Conservation (phyloP, 805 yeast genomes). For the Ogataea siamensis region DNA sequence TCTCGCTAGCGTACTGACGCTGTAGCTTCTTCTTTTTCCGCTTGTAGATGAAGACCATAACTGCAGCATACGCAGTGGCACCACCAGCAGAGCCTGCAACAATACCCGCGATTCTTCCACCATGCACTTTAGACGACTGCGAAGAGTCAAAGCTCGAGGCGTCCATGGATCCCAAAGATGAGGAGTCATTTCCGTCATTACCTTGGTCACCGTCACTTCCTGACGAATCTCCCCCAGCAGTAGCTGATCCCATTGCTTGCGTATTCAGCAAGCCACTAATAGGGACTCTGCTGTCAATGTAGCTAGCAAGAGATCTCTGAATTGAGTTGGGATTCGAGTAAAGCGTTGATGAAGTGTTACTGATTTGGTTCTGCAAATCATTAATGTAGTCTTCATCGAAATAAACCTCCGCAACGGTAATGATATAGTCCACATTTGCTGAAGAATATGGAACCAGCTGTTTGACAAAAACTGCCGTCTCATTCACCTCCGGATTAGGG, state of each 20-base stretch:
- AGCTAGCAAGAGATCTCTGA: constrained; percentile 53
- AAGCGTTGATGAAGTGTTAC: constrained; percentile 51
- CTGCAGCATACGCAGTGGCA: constrained; percentile 59
- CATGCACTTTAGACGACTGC: constrained; percentile 17
- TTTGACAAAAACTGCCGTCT: constrained; percentile 51
- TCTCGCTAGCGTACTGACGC: constrained; percentile 14
- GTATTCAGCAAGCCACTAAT: constrained; percentile 41
- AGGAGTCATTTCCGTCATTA: constrained; percentile 6
- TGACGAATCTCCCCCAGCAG: constrained; percentile 14
- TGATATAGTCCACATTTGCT: constrained; percentile 55
- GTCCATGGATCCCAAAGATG: constrained; percentile 31
- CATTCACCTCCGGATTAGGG: constrained; percentile 46
- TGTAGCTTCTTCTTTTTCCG: constrained; percentile 32
- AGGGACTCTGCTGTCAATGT: constrained; percentile 74
- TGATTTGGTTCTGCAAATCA: constrained; percentile 48
- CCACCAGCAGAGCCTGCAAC: constrained; percentile 84
- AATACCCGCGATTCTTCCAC: constrained; percentile 62
- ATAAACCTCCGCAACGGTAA: constrained; percentile 85
- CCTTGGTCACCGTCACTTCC: constrained; percentile 5
- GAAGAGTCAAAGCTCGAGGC: neutral
- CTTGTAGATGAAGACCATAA: constrained; percentile 54
- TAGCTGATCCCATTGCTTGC: constrained; percentile 12
- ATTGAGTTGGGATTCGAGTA: constrained; percentile 60
- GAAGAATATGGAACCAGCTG: constrained; percentile 76
- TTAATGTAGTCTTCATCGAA: constrained; percentile 59